Conservation (phyloP, 768 basidiomycete species). For the Aureoboletus auriporus region DNA sequence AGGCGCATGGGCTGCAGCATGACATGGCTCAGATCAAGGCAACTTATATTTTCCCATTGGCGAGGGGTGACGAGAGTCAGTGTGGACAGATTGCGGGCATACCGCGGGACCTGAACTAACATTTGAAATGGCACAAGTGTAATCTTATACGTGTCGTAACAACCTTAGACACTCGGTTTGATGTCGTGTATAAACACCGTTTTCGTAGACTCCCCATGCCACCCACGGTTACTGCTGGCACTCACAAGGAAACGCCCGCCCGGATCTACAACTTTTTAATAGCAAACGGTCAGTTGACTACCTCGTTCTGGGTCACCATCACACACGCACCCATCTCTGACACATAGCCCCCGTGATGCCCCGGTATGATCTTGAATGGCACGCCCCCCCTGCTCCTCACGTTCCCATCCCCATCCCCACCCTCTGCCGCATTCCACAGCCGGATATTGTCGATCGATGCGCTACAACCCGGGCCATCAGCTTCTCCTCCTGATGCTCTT, state of each 20-base stretch:
- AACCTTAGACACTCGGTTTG: constrained; percentile 40
- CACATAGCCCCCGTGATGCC: constrained; percentile 92
- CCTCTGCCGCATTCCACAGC: constrained; percentile 87
- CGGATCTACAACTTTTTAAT: constrained; percentile 73
- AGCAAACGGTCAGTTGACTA: constrained; percentile 21
- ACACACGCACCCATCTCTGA: constrained; percentile 82
- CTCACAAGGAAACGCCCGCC: constrained; percentile 82
- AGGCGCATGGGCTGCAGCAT: constrained; percentile 24
- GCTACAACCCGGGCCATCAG: constrained; percentile 37
- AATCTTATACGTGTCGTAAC: constrained; percentile 29
- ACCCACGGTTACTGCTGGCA: constrained; percentile 90
- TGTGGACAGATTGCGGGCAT: constrained; percentile 27
- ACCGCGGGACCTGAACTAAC: constrained; percentile 30
- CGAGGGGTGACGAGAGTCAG: constrained; percentile 31
- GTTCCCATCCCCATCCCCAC: constrained; percentile 59
- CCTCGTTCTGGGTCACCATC: constrained; percentile 2
- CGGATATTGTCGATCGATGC: constrained; percentile 92
- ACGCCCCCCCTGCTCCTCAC: constrained; percentile 64
- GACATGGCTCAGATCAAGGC: constrained; percentile 18
- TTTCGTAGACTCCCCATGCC: constrained; percentile 87
- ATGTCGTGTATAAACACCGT: constrained; percentile 92
- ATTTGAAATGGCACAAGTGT: constrained; percentile 28
- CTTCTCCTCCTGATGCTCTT: constrained; percentile 16
- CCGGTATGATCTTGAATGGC: constrained; percentile 92
- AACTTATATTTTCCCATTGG: constrained; percentile 29